A percentile compares a stretch with the other conserved stretches of the same genome.
These are phyloP conservation scores for Exophiala spinifera DNA, from an alignment of 2,329 filamentous ascomycete genomes.

Conservation along the genomic window DNA sequence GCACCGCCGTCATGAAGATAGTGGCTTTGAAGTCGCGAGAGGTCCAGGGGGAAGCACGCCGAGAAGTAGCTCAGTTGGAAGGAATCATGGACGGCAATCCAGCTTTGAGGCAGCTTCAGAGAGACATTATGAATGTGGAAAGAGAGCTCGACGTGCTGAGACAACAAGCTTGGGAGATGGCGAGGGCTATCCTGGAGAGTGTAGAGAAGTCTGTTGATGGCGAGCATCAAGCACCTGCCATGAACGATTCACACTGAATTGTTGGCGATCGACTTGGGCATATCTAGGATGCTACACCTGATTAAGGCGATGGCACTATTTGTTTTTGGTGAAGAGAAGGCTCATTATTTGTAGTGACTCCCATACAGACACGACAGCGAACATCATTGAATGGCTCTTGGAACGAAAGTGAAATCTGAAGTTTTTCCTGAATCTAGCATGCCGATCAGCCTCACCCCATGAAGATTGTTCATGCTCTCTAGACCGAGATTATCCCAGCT, in stretches of 20 bases:
- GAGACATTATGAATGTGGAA: constrained; percentile 7
- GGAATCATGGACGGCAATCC: constrained; percentile 7
- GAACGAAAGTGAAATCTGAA: too few relatives aligned
- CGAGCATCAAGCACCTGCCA: background rate
- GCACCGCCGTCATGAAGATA: constrained; percentile 16
- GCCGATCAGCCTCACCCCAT: too few relatives aligned
- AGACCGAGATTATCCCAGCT: background rate
- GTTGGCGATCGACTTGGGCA: background rate
- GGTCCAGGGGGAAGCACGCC: constrained; percentile 13
- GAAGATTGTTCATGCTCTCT: background rate
- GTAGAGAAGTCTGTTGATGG: background rate
- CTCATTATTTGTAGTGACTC: background rate
- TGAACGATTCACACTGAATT: background rate
- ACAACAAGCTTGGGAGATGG: constrained; percentile 15
- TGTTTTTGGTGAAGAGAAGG: background rate
- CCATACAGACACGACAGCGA: background rate
- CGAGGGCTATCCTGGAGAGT: constrained; percentile 1
- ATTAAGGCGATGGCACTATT: too few relatives aligned
- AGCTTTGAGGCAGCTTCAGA: constrained; percentile 12
- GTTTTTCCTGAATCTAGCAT: too few relatives aligned
- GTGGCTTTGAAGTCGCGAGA: constrained; percentile 22
- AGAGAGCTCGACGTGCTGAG: constrained; percentile 12
- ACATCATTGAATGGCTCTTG: background rate
- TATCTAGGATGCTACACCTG: too few relatives aligned
- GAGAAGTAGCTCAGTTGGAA: constrained; percentile 12